These are phyloP conservation scores for Citrus inodora DNA, from an alignment of 345 rosid genomes.

Conservation along the genomic window DNA sequence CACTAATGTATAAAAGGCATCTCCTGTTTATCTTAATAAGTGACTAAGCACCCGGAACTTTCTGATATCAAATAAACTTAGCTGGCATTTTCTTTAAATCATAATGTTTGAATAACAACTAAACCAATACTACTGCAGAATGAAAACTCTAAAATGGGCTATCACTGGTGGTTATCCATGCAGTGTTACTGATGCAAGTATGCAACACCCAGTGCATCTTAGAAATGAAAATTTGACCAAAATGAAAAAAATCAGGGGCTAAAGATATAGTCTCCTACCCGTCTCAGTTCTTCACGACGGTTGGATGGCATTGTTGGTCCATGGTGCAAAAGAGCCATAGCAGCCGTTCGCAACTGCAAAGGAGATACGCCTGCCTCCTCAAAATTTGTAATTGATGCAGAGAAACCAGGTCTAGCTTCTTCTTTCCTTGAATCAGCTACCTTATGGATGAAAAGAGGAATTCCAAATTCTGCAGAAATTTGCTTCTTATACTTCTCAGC, in stretches of 20 bases:
- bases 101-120: background rate
- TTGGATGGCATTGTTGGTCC: constrained; percentile 76
- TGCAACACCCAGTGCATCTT: background rate
- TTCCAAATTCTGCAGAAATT: constrained; percentile 69
- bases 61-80: background rate
- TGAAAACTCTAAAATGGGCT: background rate
- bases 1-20: background rate
- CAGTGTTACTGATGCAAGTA: background rate
- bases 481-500: constrained; percentile 86
- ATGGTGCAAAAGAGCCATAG: constrained; percentile 93
- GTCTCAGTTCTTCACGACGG: constrained; percentile 70
- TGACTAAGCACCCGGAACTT: background rate
- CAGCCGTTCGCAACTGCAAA: constrained; percentile 81
- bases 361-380: constrained; percentile 87
- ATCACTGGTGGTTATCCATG: background rate
- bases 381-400: constrained; percentile 34
- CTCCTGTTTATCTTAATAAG: background rate
- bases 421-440: constrained; percentile 58
- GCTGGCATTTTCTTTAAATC: background rate
- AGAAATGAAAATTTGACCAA: background rate
- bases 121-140: background rate
- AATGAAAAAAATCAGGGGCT: background rate
- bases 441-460: constrained; percentile 83
- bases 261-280: constrained; percentile 38
- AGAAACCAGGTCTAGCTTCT: constrained; percentile 28